Evolutionary conservation across 257 asterid species (phyloP).

Genomic region (Solanum neorickii): DNA sequence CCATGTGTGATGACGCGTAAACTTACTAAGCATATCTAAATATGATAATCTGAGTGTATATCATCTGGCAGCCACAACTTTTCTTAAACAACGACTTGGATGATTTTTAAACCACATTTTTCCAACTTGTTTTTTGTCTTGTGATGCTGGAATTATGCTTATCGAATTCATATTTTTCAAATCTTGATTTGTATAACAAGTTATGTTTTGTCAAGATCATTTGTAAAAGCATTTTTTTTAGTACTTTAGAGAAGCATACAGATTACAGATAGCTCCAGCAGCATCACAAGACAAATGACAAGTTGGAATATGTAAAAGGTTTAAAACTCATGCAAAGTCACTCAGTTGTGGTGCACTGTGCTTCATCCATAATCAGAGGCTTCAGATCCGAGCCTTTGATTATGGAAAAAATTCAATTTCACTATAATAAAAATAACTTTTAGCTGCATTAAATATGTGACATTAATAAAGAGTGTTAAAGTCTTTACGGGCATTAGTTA

Average conservation of each 20-base stretch:
- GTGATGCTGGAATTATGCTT: background rate
- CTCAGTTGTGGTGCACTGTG: fast-evolving
- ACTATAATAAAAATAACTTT: no score
- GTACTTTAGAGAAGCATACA: background rate
- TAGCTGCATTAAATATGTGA: no score
- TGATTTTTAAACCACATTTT: background rate
- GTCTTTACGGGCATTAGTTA: no score
- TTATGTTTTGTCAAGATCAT: background rate
- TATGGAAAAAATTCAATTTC: no score
- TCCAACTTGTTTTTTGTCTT: background rate
- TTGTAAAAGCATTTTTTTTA: background rate
- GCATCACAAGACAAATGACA: background rate
- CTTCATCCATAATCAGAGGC: fast-evolving
- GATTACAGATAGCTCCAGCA: background rate
- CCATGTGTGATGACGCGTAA: background rate
- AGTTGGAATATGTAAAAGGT: background rate
- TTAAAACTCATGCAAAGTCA: background rate
- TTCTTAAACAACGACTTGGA: background rate
- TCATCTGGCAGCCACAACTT: conserved; percentile 23
- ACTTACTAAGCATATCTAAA: conserved; percentile 17
- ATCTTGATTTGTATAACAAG: background rate
- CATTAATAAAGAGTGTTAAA: no score
- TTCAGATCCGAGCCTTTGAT: no score
- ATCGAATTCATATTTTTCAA: background rate
- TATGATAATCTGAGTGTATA: conserved; percentile 11